A percentile compares a stretch with the other conserved stretches of the same genome.
Conservation (phyloP, 495 filamentous ascomycete genomes). For the Pseudoneurospora amorphoporcata region DNA sequence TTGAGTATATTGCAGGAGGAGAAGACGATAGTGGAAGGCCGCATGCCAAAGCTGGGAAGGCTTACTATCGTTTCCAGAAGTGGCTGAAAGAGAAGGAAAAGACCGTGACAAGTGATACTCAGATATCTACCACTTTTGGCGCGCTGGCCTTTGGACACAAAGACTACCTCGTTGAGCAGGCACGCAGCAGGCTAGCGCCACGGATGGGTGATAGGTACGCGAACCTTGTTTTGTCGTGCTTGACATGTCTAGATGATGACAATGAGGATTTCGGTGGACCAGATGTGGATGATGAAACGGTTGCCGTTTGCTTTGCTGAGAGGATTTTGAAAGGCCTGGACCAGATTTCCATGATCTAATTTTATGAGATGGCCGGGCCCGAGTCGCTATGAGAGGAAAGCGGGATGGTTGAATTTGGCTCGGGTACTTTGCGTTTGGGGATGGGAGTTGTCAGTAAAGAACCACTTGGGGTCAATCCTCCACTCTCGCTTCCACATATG, state of each 20-base stretch:
- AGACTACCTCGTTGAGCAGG: slow-evolving; percentile 28
- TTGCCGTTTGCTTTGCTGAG: slow-evolving; percentile 14
- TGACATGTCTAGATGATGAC: slow-evolving; percentile 44
- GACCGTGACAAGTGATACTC: neutral
- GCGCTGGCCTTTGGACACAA: slow-evolving; percentile 13
- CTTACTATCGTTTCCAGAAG: neutral
- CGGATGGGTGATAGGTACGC: slow-evolving; percentile 42
- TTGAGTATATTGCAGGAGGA: slow-evolving; percentile 12
- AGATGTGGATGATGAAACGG: slow-evolving; percentile 38
- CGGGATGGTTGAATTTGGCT: too few relatives aligned
- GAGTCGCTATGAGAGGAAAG: too few relatives aligned
- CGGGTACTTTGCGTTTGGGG: too few relatives aligned
- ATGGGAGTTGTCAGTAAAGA: too few relatives aligned
- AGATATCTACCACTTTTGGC: neutral
- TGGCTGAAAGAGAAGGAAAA: neutral
- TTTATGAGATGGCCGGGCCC: too few relatives aligned
- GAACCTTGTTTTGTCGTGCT: slow-evolving; percentile 39
- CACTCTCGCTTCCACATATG: too few relatives aligned
- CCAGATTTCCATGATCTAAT: neutral
- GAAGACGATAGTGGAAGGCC: too few relatives aligned
- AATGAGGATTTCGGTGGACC: too few relatives aligned
- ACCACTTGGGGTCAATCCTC: too few relatives aligned
- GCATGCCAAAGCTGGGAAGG: rapidly evolving
- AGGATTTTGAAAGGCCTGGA: neutral
- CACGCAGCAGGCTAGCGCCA: slow-evolving; percentile 28